Base-by-base conservation (phyloP, 2,329 filamentous ascomycete species). In the Diaporthe velutina region DNA sequence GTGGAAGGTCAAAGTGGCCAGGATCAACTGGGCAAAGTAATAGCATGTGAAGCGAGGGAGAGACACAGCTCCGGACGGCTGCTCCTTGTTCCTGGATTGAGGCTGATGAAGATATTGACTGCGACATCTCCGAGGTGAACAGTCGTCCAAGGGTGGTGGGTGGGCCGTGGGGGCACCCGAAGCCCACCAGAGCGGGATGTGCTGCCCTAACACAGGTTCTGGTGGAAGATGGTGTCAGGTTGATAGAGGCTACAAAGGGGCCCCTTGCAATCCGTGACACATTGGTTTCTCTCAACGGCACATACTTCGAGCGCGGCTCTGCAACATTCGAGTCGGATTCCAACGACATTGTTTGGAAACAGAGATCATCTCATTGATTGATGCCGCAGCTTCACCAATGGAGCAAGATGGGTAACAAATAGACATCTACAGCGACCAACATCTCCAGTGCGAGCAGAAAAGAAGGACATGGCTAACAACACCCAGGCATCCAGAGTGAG, bases 111-210 rank as follows among this genome's bases (percentile, higher is more conserved):
- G 17, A 17, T 48, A 48, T 40, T 68, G 48, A n/a, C n/a, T n/a
- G n/a, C n/a, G n/a, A 68, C 58, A 73, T 73, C 50, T 73, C 71
- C 71, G 71, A 73, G 71, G 71, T 52, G 30, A 73, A 45, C 17
- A 38, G 17, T 12, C 15, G 45, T 52, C 64, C n/a, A 13, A 38
- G 45, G 45, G 28, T 52, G 4, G 33, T 52, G 61, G 28, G 64
- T 52, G 64, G 64, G 48, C 25, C 48, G 64, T 68, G 64, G 48
- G 64, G 64, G 30, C 64, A 38, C 45, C 64, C 45, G 64, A 22
- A 50, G 35, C 45, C 33, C 33, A 38, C 30, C 15, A 40, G n/a
- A 22, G 64, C n/a, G 58, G 58, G 71, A 73, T 66, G 71, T 73
- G 30, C 15, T 28, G 2, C 48, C 40, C 22, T 30, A 68, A 38